Evolutionary conservation across 108 stramenopile genomes (phyloP).

Genomic region (Schizochytrium sp.): DNA sequence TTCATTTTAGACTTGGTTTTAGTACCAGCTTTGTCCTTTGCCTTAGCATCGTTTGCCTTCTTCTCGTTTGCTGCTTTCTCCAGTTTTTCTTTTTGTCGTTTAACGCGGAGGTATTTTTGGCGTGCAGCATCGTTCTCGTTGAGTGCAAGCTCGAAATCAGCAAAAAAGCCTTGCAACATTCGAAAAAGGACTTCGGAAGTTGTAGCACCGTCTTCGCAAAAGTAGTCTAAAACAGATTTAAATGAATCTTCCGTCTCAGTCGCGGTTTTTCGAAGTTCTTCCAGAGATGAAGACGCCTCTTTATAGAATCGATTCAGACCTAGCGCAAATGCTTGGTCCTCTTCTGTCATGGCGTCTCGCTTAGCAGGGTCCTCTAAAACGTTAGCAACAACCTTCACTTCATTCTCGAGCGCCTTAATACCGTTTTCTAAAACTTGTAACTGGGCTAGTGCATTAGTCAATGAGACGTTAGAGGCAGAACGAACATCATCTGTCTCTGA

Average conservation of each 20-base stretch:
- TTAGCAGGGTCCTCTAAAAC: background rate
- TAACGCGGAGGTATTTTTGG: slow-evolving; percentile 25
- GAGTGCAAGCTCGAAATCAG: slow-evolving; percentile 46
- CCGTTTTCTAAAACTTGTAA: slow-evolving; percentile 50
- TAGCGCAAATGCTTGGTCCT: slow-evolving; percentile 49
- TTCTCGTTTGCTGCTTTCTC: background rate
- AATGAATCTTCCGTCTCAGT: background rate
- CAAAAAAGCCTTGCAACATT: slow-evolving; percentile 42
- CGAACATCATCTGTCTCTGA: slow-evolving; percentile 53
- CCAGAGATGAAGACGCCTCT: background rate
- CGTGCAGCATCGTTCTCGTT: slow-evolving; percentile 45
- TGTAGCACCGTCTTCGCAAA: slow-evolving; percentile 47
- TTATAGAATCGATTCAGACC: slow-evolving; percentile 55
- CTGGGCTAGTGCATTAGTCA: slow-evolving; percentile 47
- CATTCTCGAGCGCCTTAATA: slow-evolving; percentile 9
- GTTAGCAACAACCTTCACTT: slow-evolving; percentile 15
- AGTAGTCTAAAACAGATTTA: slow-evolving; percentile 25
- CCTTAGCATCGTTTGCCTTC: background rate
- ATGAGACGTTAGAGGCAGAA: slow-evolving; percentile 21
- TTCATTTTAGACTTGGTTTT: background rate
- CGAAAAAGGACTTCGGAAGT: slow-evolving; percentile 55
- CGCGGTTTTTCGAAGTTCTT: background rate
- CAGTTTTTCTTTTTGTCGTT: slow-evolving; percentile 30
- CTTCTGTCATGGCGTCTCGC: slow-evolving; percentile 50
- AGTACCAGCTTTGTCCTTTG: background rate